Conservation (phyloP, 176 grass and related monocot genomes). For the Coix lacrymajobi region DNA sequence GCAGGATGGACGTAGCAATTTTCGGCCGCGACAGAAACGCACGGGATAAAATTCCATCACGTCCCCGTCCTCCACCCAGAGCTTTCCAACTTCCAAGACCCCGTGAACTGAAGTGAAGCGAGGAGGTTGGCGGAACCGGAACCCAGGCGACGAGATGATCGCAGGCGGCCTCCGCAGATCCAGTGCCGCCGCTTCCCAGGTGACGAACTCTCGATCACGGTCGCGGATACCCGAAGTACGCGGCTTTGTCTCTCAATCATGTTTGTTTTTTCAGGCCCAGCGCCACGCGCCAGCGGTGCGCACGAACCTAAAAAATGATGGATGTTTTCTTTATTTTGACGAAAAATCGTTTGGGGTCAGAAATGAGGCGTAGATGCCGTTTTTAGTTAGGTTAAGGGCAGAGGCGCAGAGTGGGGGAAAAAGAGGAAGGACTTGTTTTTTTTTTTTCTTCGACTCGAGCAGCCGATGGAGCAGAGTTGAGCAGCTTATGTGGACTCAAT, state of each 20-base stretch:
- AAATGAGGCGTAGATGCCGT: not conserved
- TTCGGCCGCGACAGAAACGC: not conserved
- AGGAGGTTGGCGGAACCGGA: constrained; percentile 17
- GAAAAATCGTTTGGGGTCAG: no score
- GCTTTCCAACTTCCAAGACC: constrained; percentile 10
- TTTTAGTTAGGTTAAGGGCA: not conserved
- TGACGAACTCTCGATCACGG: not conserved
- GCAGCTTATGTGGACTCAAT: no score
- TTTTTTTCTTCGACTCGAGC: not conserved
- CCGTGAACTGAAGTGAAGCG: constrained; percentile 12
- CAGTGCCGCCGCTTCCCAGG: constrained; percentile 39
- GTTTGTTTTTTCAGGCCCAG: not conserved
- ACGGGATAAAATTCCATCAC: constrained; percentile 21
- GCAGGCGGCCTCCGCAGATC: constrained; percentile 54
- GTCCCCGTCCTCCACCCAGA: not conserved
- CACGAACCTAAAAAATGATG: not conserved
- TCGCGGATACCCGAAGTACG: not conserved
- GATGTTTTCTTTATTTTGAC: not conserved
- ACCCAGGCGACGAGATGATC: constrained; percentile 34
- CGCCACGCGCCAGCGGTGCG: not conserved
- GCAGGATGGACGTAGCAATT: not conserved
- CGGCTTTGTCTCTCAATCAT: not conserved
- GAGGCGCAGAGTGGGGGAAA: no score
- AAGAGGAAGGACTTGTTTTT: not conserved
- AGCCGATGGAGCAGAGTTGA: not conserved